Conservation (phyloP, 352 stramenopile genomes). For the Blastocystis sp. region DNA sequence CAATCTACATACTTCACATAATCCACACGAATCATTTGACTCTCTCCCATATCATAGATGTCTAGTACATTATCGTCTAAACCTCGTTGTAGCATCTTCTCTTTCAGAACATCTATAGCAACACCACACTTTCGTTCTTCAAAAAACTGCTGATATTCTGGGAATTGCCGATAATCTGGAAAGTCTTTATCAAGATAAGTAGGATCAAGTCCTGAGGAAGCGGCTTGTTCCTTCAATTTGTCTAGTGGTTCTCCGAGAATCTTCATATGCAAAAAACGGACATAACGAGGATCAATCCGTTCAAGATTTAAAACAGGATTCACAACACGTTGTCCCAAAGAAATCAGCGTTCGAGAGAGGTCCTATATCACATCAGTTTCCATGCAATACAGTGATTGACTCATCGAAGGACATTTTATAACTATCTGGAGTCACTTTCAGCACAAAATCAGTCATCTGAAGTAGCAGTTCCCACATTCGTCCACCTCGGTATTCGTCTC, state of each 20-base stretch:
- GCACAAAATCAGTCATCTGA: constrained; percentile 2
- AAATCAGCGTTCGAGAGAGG: neutral
- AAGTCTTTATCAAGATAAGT: constrained; percentile 45
- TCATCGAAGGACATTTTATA: neutral
- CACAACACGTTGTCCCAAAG: neutral
- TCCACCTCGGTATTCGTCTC: neutral
- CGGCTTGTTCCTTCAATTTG: constrained; percentile 11
- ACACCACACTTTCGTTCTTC: neutral
- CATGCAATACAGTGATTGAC: neutral
- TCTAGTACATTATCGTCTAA: constrained; percentile 30
- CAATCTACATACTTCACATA: constrained; percentile 29
- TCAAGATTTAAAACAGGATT: neutral
- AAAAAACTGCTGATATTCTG: neutral
- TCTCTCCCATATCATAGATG: constrained; percentile 39
- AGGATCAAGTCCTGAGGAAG: neutral
- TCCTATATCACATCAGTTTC: neutral
- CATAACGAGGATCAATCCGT: neutral
- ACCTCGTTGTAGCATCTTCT: constrained; percentile 13
- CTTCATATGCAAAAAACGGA: constrained; percentile 49
- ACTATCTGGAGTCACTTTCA: neutral
- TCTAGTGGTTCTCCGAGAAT: constrained; percentile 11
- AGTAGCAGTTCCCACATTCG: constrained; percentile 26
- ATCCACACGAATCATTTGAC: neutral
- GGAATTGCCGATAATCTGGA: constrained; percentile 13
- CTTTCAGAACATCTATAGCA: constrained; percentile 26